phyloP scores from a whole-genome alignment of 2,329 filamentous ascomycete genomes.

The Exophiala sp. region DNA sequence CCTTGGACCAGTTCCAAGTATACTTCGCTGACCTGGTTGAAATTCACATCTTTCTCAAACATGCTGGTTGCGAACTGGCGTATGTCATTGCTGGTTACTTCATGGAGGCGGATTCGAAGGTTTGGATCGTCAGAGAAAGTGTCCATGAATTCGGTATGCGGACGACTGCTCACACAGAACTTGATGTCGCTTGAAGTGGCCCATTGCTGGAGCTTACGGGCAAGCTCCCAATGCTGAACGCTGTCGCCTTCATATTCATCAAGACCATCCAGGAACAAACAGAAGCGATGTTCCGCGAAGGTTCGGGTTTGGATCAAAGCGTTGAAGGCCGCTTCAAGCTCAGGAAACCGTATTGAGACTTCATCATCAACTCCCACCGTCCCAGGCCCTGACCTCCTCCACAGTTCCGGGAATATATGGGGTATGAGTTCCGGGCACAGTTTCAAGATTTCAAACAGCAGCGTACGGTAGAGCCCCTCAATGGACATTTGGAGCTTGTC shows the following conservation, averaged over 20 bases:
- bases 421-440: constrained; percentile 4
- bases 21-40: background rate
- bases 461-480: constrained; percentile 3
- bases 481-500: constrained; percentile 3
- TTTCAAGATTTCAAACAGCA: constrained; percentile 3
- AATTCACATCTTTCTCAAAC: background rate
- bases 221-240: constrained; percentile 1
- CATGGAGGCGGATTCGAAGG: constrained; percentile 4
- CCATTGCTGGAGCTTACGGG: background rate
- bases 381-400: background rate
- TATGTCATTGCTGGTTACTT: constrained; percentile 7
- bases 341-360: background rate
- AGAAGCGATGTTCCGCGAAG: constrained; percentile 3
- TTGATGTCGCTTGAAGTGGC: constrained; percentile 1
- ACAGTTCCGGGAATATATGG: constrained; percentile 1
- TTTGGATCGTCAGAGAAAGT: background rate
- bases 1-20: background rate
- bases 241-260: constrained; percentile 10
- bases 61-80: background rate
- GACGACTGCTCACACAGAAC: constrained; percentile 7
- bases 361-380: background rate
- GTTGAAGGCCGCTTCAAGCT: background rate
- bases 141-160: background rate
- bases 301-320: background rate
- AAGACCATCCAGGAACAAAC: constrained; percentile 10